Evolutionary conservation across 2,329 filamentous ascomycete genomes (phyloP).

Genomic region (Tolypocladium tundrense): DNA sequence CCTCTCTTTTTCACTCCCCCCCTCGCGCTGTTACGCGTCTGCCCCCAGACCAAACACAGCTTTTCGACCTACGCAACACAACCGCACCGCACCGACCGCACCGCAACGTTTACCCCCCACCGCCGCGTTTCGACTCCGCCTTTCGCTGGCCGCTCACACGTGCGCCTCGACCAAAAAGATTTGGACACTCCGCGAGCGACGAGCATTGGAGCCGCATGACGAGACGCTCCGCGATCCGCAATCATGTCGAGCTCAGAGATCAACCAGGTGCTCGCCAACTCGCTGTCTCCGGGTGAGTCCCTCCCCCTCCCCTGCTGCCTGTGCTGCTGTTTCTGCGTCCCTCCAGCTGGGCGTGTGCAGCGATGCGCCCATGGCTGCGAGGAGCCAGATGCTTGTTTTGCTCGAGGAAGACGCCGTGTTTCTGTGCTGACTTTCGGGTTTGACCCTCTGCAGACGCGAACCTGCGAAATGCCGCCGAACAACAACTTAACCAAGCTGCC

Average conservation of each 20-base stretch:
- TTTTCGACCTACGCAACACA: background rate
- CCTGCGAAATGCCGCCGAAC: conserved; percentile 83
- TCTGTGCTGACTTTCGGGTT: conserved; percentile 19
- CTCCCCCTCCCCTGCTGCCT: background rate
- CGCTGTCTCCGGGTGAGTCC: conserved; percentile 79
- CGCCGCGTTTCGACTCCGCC: conserved; percentile 14
- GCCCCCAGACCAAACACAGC: background rate
- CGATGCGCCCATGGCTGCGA: background rate
- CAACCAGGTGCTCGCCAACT: conserved; percentile 95
- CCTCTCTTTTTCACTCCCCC: conserved; percentile 8
- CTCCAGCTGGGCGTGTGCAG: background rate
- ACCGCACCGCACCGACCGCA: background rate
- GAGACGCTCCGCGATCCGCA: conserved; percentile 23
- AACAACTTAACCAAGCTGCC: conserved; percentile 85
- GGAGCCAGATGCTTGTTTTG: background rate
- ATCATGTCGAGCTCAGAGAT: conserved; percentile 77
- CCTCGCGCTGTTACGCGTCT: conserved; percentile 6
- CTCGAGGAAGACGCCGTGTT: background rate
- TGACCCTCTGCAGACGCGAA: conserved; percentile 58
- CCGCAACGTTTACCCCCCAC: background rate
- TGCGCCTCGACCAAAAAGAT: conserved; percentile 12
- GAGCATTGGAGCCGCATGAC: conserved; percentile 24
- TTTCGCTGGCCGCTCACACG: conserved; percentile 16
- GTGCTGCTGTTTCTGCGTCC: conserved; percentile 1
- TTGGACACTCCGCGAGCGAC: conserved; percentile 9